Percentiles rank a stretch among this genome's conserved stretches.
phyloP scores from a whole-genome alignment of 345 rosid genomes.

The Eucalyptus pumila region DNA sequence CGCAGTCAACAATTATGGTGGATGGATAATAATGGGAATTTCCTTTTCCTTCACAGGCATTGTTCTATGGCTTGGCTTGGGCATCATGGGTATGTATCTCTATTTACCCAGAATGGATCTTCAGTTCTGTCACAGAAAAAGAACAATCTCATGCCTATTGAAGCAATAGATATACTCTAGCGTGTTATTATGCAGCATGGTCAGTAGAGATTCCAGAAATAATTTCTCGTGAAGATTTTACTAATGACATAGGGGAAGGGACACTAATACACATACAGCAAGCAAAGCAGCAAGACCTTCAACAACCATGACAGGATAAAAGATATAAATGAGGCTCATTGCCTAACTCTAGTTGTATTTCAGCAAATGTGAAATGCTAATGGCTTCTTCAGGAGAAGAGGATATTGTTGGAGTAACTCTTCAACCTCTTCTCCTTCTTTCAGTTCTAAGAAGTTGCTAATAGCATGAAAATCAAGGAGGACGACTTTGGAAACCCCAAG shows the following conservation, averaged over 20 bases:
- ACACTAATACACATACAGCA: not conserved
- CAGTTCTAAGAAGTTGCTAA: not conserved
- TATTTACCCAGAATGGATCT: not conserved
- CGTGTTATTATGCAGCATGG: not conserved
- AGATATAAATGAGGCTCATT: not conserved
- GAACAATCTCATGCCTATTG: not conserved
- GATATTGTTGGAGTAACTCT: not conserved
- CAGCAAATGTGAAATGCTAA: not conserved
- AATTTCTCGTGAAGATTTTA: not conserved
- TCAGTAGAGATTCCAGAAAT: not conserved
- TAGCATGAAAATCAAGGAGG: not conserved
- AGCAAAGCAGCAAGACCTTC: not conserved
- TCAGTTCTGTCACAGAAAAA: not conserved
- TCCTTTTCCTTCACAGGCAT: slow-evolving; percentile 16
- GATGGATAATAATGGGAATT: not conserved
- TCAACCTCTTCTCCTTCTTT: not conserved
- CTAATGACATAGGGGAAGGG: not conserved
- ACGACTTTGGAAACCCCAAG: not conserved
- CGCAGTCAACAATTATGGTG: not conserved
- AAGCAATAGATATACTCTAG: not conserved
- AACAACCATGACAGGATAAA: not conserved
- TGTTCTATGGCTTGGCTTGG: slow-evolving; percentile 46
- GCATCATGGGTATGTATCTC: slow-evolving; percentile 37
- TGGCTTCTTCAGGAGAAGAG: not conserved
- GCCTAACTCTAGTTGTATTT: not conserved